Evolutionary conservation across 495 filamentous ascomycete genomes (phyloP).

Genomic region (Glutinoglossum americanum): DNA sequence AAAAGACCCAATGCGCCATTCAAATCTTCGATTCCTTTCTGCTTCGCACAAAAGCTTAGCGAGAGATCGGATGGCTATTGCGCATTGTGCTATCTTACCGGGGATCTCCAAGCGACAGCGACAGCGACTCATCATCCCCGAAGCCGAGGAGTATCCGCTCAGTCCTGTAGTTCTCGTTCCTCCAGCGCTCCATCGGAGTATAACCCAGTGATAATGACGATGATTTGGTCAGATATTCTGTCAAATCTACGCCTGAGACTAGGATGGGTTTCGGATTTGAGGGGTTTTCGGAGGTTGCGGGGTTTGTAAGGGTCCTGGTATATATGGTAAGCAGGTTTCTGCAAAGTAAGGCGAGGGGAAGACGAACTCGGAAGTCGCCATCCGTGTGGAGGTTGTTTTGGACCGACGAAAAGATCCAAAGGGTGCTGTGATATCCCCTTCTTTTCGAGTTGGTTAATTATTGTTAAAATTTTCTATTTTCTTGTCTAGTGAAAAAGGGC

Average conservation of each 20-base stretch:
- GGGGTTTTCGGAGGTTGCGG: neutral
- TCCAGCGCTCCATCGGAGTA: neutral
- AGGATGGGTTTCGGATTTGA: neutral
- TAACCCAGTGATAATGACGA: neutral
- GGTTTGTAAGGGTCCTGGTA: no score
- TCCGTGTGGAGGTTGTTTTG: neutral
- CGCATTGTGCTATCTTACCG: no score
- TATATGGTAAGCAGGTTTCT: neutral
- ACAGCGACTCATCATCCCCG: neutral
- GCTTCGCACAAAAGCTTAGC: neutral
- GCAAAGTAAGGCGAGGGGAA: neutral
- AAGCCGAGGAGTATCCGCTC: neutral
- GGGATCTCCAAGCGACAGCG: no score
- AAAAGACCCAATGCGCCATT: no score
- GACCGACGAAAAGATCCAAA: neutral
- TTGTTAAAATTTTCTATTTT: no score
- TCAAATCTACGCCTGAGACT: neutral
- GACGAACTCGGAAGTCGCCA: neutral
- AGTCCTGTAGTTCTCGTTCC: neutral
- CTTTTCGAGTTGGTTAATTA: no score
- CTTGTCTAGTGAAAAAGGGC: no score
- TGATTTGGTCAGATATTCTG: neutral
- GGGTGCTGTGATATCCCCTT: neutral
- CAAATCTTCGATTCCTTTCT: neutral
- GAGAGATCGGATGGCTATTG: neutral